Evolutionary conservation across 805 yeast genomes (phyloP), one percentile per base, ranked within the genome.

Genomic region (Yamadazyma sp.): DNA sequence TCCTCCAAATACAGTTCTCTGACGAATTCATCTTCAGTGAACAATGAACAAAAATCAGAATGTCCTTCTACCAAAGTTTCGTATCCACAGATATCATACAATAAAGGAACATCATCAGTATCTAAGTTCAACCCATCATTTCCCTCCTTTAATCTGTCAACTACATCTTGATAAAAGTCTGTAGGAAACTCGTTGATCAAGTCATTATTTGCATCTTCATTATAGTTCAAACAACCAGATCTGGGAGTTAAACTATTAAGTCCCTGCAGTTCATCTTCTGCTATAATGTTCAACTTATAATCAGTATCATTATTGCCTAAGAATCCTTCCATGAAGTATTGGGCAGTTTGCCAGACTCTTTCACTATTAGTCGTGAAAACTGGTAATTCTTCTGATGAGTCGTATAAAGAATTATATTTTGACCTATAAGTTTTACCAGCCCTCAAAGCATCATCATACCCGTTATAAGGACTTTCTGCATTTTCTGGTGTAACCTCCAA

Each of bases 11-110:
- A 86, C 35, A 80, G 80, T 46, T 69, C 72, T 20, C 72, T 73
- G 34, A 80, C 55, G 65, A 78, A 80, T 40, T 85, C 89, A n/a
- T 78, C 78, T 46, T 69, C 69, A 24, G 85, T 80, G 59, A 86
- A 77, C 23, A 81, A 65, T 21, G 69, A 67, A 56, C 93, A 84
- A 42, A 83, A 75, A 20, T 70, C 69, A 12, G 89, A 80, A 35
- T 59, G 51, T 7, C 91, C 94, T 37, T 65, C 67, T 8, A 78
- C 83, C 37, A 84, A 85, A 30, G 82, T 58, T 56, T 86, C 94
- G 53, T 70, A 86, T 3, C 86, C 87, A 60, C 93, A 84, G 58
- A 78, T 70, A 7, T 67, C 64, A 47, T 81, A 78, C 42, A 84
- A 47, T 17, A 55, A 56, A 26, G 52, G 56, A 16, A 78, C 73